Conservation (phyloP, 1,139 yeast genomes). For the Candida dubliniensis region DNA sequence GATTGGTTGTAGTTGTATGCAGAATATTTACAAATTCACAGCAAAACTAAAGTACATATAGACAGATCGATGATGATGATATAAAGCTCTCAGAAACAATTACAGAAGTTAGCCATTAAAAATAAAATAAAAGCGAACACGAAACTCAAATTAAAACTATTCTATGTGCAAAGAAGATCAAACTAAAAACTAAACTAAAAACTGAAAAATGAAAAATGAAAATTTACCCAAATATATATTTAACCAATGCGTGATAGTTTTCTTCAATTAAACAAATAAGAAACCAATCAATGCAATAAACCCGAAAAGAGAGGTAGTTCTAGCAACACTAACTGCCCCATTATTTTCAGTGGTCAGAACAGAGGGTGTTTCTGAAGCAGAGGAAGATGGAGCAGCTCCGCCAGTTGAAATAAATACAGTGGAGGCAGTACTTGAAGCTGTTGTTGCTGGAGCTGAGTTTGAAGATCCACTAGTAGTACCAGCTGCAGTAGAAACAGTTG, state of each 20-base stretch:
- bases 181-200: no score
- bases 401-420: conserved; percentile 2
- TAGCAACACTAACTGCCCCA: background rate
- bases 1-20: conserved; percentile 14
- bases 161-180: no score
- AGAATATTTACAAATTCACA: background rate
- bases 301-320: conserved; percentile 5
- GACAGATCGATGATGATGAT: no score
- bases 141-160: no score
- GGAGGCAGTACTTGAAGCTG: background rate
- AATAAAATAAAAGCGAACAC: no score
- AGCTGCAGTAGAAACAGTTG: conserved; percentile 1
- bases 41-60: no score
- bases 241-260: no score
- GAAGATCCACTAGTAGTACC: background rate
- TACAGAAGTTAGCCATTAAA: no score
- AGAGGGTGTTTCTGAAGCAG: conserved; percentile 1
- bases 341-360: conserved; percentile 4
- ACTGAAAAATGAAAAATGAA: no score
- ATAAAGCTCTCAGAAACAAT: no score
- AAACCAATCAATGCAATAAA: conserved; percentile 7
- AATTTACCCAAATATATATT: no score
- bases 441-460: background rate
- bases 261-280: conserved; percentile 3
- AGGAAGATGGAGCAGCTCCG: background rate